These are phyloP conservation scores for Beta corolliflora DNA, from an alignment of 179 eudicot genomes.

Conservation along the genomic window DNA sequence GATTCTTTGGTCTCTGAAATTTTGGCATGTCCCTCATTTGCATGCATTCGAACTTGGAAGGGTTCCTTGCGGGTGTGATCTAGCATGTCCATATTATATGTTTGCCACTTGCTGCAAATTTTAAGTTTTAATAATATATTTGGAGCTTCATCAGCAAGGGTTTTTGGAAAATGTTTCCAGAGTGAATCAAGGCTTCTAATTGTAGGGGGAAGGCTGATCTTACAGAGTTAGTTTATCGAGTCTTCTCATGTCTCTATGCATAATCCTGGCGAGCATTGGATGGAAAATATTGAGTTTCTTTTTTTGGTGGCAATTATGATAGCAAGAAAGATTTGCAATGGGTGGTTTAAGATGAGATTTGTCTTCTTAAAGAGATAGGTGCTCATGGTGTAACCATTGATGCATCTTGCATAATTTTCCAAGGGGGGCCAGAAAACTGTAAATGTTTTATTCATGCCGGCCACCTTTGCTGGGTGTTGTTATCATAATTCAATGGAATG, in stretches of 20 bases:
- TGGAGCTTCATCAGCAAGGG: background rate
- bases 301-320: background rate
- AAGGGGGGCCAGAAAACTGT: too few species aligned
- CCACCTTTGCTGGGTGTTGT: too few species aligned
- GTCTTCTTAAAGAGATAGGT: too few species aligned
- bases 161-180: background rate
- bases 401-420: too few species aligned
- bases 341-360: background rate
- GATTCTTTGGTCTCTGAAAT: background rate
- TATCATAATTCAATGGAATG: too few species aligned
- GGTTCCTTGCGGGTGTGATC: background rate
- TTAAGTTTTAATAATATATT: background rate
- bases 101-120: background rate
- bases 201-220: too few species aligned
- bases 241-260: background rate
- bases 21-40: background rate
- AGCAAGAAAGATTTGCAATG: background rate
- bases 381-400: too few species aligned
- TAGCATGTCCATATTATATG: too few species aligned
- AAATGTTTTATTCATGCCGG: too few species aligned
- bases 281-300: background rate
- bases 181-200: too few species aligned
- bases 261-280: background rate
- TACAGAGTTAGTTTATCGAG: background rate
- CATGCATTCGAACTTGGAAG: background rate